Percentiles rank a stretch among this genome's conserved stretches.
Evolutionary conservation across 1,284 basidiomycete genomes (phyloP).

Genomic region (Microbotryomycetes sp.): DNA sequence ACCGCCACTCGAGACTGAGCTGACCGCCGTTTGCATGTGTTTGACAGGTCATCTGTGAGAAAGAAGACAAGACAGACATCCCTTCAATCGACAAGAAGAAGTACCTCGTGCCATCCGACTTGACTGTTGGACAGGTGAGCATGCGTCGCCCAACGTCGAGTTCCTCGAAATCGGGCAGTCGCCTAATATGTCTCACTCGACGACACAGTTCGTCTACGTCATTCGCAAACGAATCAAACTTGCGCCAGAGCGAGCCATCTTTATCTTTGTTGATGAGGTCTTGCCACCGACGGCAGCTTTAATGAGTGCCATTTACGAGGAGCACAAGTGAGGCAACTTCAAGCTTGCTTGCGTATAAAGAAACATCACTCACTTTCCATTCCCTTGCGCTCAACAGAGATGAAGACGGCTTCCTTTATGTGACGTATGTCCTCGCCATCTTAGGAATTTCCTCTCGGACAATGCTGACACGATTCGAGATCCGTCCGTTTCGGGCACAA

Average conservation of each 20-base stretch:
- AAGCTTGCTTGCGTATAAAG: neutral
- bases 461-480: slow-evolving; percentile 4
- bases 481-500: slow-evolving; percentile 45
- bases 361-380: neutral
- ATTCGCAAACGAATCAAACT: slow-evolving; percentile 99
- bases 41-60: slow-evolving; percentile 94
- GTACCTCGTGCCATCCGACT: slow-evolving; percentile 95
- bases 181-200: neutral
- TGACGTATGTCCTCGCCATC: slow-evolving; percentile 7
- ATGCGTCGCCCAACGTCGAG: neutral
- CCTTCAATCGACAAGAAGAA: slow-evolving; percentile 99
- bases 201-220: slow-evolving; percentile 89
- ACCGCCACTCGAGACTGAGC: neutral
- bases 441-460: neutral
- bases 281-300: slow-evolving; percentile 95
- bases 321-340: slow-evolving; percentile 75
- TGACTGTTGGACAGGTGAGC: slow-evolving; percentile 60
- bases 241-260: slow-evolving; percentile 98
- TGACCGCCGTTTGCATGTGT: neutral
- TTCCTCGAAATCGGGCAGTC: neutral
- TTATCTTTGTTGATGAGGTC: slow-evolving; percentile 98
- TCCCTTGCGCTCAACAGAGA: slow-evolving; percentile 54
- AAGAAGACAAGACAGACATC: slow-evolving; percentile 97
- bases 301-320: slow-evolving; percentile 99
- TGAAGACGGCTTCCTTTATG: slow-evolving; percentile 84